Percentiles rank a stretch among this genome's conserved stretches.
These are phyloP conservation scores for Rosa hybrid DNA, from an alignment of 331 rosid species.

Conservation along the genomic window DNA sequence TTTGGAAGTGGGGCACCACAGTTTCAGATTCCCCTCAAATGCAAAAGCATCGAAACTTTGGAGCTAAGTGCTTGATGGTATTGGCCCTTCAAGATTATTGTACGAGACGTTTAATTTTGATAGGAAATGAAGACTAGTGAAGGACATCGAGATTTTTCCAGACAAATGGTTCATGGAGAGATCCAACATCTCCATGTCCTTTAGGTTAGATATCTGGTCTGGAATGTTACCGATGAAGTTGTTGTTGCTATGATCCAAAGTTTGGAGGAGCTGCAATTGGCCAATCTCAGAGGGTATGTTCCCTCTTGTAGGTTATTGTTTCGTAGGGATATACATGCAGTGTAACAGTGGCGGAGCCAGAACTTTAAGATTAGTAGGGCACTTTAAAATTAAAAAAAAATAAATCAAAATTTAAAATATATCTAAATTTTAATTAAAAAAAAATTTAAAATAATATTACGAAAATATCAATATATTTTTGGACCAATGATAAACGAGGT, in stretches of 20 bases:
- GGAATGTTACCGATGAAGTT: neutral
- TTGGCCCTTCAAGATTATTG: neutral
- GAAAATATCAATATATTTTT: no score
- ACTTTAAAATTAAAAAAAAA: no score
- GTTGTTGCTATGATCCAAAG: neutral
- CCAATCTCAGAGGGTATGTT: neutral
- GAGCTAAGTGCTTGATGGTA: slow-evolving; percentile 3
- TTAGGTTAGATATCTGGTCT: neutral
- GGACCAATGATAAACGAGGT: no score
- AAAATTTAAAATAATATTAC: no score
- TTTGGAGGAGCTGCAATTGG: neutral
- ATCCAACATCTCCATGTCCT: neutral
- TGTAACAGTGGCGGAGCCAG: no score
- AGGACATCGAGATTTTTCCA: neutral
- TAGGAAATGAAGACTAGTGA: neutral
- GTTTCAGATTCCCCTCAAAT: neutral
- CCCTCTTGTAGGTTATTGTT: neutral
- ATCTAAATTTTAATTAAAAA: no score
- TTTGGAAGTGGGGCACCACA: no score
- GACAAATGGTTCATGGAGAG: neutral
- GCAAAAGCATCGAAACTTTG: neutral
- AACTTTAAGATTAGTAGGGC: no score
- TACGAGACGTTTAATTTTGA: neutral
- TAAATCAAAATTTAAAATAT: no score
- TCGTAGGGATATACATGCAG: neutral